Evolutionary conservation across 164 flowering plant genomes (phyloP), one percentile per base, ranked within the genome.

Genomic region (Annona cherimola): DNA sequence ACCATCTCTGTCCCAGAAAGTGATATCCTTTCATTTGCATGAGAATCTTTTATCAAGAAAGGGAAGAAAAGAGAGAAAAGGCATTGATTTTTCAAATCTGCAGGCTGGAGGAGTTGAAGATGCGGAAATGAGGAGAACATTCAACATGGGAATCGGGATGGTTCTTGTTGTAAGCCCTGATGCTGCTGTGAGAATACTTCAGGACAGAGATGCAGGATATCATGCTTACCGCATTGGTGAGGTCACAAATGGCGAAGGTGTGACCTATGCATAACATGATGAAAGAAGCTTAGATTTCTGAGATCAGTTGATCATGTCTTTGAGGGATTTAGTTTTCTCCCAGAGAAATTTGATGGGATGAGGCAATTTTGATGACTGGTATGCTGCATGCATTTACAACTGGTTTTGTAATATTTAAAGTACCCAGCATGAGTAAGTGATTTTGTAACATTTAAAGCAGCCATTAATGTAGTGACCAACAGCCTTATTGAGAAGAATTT

Each of bases 101-200:
- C 77, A 91, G 98, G 91, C 83, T 43, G 97, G 98, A 71, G 79
- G 76, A 43, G 83, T 94, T 42, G 93, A 89, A 66, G 98, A 91
- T 35, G 73, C 85, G 1, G 98, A 94, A 73, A 94, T 94, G 98
- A 84, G 77, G 69, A 82, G 97, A 45, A 91, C 97, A 3, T 92
- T 94, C 79, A 94, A 94, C 68, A 87, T 91, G 94, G 98, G 97
- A 5, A 87, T 94, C 41, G 96, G 97, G 66, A 92, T 94, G 94
- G 91, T 94, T 71, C 71, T 94, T 2, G 86, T 92, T 61, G 89
- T 88, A 42, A 83, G 79, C 73, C 78, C 79, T n/a, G 97, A 86
- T 71, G 90, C 91, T 1, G 78, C 98, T n/a, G 61, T 14, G 4
- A 79, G 83, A 77, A 83, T 92, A 72, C 89, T 88, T 20, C 84